Evolutionary conservation across 2,329 filamentous ascomycete genomes (phyloP).

Genomic region (Gaeumannomyces sp.): DNA sequence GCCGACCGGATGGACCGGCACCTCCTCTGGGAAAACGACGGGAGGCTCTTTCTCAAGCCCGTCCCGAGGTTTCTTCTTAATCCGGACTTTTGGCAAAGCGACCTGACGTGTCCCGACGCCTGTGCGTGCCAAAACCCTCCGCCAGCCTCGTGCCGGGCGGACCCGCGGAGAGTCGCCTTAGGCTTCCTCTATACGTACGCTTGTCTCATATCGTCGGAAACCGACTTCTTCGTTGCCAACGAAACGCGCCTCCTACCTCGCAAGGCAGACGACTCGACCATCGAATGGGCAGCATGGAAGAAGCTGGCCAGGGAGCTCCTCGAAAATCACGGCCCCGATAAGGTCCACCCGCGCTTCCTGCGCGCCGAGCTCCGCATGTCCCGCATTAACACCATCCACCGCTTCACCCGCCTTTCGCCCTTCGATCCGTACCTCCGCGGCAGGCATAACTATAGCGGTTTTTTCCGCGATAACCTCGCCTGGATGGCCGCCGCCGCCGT

Average conservation of each 20-base stretch:
- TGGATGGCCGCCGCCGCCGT: slow-evolving; percentile 28
- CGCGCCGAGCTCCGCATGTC: slow-evolving; percentile 18
- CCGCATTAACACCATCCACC: slow-evolving; percentile 16
- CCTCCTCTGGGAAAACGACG: slow-evolving; percentile 9
- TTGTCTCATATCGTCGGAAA: slow-evolving; percentile 16
- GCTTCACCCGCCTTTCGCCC: slow-evolving; percentile 12
- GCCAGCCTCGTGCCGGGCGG: slow-evolving; percentile 6
- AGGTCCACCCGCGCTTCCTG: slow-evolving; percentile 17
- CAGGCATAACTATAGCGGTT: slow-evolving; percentile 17
- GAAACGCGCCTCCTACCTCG: slow-evolving; percentile 16
- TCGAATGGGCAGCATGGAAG: slow-evolving; percentile 15
- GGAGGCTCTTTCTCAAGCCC: slow-evolving; percentile 12
- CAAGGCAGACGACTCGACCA: slow-evolving; percentile 10
- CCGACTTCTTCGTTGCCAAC: slow-evolving; percentile 17
- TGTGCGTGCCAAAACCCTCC: slow-evolving; percentile 9
- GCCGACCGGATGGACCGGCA: slow-evolving; percentile 10
- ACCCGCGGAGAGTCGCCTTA: slow-evolving; percentile 12
- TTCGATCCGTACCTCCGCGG: slow-evolving; percentile 13
- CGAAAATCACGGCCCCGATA: slow-evolving; percentile 6
- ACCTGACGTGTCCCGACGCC: slow-evolving; percentile 11
- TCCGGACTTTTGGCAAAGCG: background rate
- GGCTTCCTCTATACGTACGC: slow-evolving; percentile 18
- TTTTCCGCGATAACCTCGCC: slow-evolving; percentile 32
- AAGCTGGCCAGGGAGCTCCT: slow-evolving; percentile 14
- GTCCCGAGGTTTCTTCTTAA: slow-evolving; percentile 10